These are phyloP conservation scores for Paraconiothyrium sp. DNA, from an alignment of 2,329 filamentous ascomycete species.

Conservation along the genomic window DNA sequence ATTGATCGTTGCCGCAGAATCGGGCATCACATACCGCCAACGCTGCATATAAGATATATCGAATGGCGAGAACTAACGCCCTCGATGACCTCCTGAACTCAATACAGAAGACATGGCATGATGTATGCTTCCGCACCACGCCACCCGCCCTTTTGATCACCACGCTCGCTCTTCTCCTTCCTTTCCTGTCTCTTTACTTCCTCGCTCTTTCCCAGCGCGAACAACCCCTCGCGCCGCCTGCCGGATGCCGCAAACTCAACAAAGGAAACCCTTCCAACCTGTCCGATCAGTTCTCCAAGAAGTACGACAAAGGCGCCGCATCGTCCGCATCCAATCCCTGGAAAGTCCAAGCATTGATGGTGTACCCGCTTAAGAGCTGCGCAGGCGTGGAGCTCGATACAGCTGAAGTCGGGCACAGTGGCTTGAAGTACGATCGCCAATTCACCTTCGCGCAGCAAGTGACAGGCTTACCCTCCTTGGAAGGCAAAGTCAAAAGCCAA, in stretches of 20 bases:
- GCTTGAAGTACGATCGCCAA: constrained; percentile 80
- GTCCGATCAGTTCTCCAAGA: constrained; percentile 64
- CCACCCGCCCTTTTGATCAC: constrained; percentile 28
- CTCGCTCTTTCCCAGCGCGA: constrained; percentile 37
- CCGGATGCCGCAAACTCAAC: constrained; percentile 64
- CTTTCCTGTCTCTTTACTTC: constrained; percentile 33
- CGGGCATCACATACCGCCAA: background rate
- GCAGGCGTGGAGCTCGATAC: constrained; percentile 75
- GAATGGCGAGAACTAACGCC: constrained; percentile 28
- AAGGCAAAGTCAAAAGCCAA: constrained; percentile 51
- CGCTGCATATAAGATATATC: background rate
- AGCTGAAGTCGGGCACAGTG: constrained; percentile 71
- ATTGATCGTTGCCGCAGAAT: background rate
- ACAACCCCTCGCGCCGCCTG: constrained; percentile 34
- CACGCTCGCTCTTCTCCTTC: constrained; percentile 27
- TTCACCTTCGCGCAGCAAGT: constrained; percentile 79
- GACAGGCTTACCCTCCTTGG: constrained; percentile 53
- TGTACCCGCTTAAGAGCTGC: constrained; percentile 88
- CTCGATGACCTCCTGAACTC: constrained; percentile 28
- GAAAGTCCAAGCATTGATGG: constrained; percentile 74
- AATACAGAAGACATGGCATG: constrained; percentile 20
- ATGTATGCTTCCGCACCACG: constrained; percentile 26
- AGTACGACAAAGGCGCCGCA: constrained; percentile 52
- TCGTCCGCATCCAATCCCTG: constrained; percentile 37
- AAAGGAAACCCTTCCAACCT: constrained; percentile 62